phyloP scores from a whole-genome alignment of 2,329 filamentous ascomycete genomes.

The Curvularia verruculosa region DNA sequence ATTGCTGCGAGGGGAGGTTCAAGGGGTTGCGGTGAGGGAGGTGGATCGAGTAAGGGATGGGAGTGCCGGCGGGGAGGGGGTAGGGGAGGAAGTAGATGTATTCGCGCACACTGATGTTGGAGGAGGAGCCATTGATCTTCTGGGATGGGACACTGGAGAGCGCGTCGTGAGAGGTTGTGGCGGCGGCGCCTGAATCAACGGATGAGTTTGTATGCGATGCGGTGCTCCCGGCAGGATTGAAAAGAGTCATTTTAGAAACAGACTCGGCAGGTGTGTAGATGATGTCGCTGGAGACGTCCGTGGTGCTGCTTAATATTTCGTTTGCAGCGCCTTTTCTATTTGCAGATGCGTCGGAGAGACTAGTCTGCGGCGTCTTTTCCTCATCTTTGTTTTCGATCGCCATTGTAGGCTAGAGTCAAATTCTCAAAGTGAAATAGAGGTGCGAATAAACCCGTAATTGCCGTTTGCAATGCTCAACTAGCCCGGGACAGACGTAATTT shows the following conservation, averaged over 20 bases:
- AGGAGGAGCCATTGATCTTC: slow-evolving; percentile 10
- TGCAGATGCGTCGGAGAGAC: background rate
- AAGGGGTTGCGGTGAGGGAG: slow-evolving; percentile 37
- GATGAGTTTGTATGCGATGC: background rate
- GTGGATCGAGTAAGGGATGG: slow-evolving; percentile 37
- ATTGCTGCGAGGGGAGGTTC: slow-evolving; percentile 22
- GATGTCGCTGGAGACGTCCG: background rate
- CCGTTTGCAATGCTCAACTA: background rate
- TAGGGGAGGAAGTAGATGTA: slow-evolving; percentile 65
- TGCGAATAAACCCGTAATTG: background rate
- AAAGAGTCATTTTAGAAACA: slow-evolving; percentile 8
- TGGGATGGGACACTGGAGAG: background rate
- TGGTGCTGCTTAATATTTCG: background rate
- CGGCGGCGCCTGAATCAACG: slow-evolving; percentile 7
- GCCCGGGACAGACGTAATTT: background rate
- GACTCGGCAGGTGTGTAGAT: slow-evolving; percentile 13
- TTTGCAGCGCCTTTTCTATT: background rate
- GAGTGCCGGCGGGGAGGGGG: slow-evolving; percentile 32
- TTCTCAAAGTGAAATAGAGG: background rate
- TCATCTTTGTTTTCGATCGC: background rate
- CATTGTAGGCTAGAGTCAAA: background rate
- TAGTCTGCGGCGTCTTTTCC: background rate
- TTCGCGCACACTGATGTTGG: slow-evolving; percentile 49
- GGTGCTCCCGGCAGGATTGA: no score
- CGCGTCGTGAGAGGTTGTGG: slow-evolving; percentile 2